phyloP scores from a whole-genome alignment of 495 filamentous ascomycete genomes.

The Penicillium tannophilum region DNA sequence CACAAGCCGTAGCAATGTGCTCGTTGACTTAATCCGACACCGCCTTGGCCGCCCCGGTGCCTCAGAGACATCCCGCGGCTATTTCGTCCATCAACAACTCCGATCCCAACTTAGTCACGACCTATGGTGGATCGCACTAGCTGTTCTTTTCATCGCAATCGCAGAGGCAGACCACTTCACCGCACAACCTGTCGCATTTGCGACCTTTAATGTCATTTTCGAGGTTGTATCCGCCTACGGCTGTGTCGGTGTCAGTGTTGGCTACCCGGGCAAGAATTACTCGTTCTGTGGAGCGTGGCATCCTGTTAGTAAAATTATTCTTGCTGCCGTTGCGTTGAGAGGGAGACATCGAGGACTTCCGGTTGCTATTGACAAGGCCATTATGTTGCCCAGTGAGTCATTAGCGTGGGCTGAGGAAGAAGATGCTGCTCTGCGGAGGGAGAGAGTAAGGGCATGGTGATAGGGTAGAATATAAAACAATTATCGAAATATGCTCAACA shows the following conservation, averaged over 20 bases:
- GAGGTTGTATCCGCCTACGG: constrained; percentile 83
- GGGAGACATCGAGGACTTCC: constrained; percentile 80
- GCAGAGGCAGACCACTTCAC: constrained; percentile 70
- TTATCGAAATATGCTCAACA: too few relatives aligned
- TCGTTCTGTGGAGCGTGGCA: constrained; percentile 76
- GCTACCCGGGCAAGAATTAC: constrained; percentile 65
- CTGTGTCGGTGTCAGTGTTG: constrained; percentile 81
- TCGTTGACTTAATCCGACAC: constrained; percentile 30
- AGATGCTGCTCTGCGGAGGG: constrained; percentile 52
- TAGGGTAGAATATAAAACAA: constrained; percentile 18
- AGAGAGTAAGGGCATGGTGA: constrained; percentile 29
- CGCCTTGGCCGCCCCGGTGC: constrained; percentile 32
- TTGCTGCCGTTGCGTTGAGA: constrained; percentile 76
- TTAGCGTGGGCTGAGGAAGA: constrained; percentile 62
- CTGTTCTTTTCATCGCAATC: constrained; percentile 71
- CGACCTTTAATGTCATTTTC: constrained; percentile 84
- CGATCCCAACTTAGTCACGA: constrained; percentile 84
- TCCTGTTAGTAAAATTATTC: constrained; percentile 69
- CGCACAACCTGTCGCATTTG: constrained; percentile 66
- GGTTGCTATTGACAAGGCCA: constrained; percentile 77
- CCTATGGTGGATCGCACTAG: constrained; percentile 80
- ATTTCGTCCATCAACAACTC: constrained; percentile 66
- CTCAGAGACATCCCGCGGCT: constrained; percentile 43
- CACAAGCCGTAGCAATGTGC: constrained; percentile 21
- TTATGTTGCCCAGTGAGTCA: constrained; percentile 67